Conservation (phyloP, 2,329 filamentous ascomycete species). For the Exophiala bonariae region DNA sequence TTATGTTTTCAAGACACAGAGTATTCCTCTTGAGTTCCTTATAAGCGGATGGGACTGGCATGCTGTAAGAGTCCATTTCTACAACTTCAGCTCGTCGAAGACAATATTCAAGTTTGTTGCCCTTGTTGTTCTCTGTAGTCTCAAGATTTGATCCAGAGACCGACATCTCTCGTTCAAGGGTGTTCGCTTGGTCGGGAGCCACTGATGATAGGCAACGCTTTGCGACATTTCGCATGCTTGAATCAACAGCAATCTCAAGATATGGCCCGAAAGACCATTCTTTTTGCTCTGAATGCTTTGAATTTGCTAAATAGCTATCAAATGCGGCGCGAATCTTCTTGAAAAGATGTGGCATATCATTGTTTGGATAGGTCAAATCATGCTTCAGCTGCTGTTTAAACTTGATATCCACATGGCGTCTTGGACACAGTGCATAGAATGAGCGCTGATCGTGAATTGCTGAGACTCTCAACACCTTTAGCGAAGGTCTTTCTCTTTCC, state of each 20-base stretch:
- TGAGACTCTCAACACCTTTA: conserved; percentile 11
- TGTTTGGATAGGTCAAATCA: conserved; percentile 7
- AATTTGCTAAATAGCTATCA: too few relatives aligned
- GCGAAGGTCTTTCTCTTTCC: conserved; percentile 6
- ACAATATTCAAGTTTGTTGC: conserved; percentile 17
- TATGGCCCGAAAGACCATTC: too few relatives aligned
- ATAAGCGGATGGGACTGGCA: conserved; percentile 1
- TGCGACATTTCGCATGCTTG: too few relatives aligned
- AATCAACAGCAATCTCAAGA: too few relatives aligned
- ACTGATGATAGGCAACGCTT: too few relatives aligned
- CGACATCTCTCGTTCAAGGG: too few relatives aligned
- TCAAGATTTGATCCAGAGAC: too few relatives aligned
- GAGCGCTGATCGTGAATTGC: conserved; percentile 14
- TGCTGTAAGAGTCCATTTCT: conserved; percentile 17
- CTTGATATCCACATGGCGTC: conserved; percentile 9
- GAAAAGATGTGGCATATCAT: too few relatives aligned
- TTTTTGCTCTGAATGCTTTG: too few relatives aligned
- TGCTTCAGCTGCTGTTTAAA: conserved; percentile 13
- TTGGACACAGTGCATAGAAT: conserved; percentile 13
- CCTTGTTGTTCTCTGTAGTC: too few relatives aligned
- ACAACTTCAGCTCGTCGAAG: conserved; percentile 17
- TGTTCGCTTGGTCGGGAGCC: too few relatives aligned
- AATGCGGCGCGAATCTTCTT: too few relatives aligned
- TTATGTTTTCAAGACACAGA: conserved; percentile 18
- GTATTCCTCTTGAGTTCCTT: not conserved